Conservation (phyloP, 257 asterid species). For the Fraxinus pennsylvanica region DNA sequence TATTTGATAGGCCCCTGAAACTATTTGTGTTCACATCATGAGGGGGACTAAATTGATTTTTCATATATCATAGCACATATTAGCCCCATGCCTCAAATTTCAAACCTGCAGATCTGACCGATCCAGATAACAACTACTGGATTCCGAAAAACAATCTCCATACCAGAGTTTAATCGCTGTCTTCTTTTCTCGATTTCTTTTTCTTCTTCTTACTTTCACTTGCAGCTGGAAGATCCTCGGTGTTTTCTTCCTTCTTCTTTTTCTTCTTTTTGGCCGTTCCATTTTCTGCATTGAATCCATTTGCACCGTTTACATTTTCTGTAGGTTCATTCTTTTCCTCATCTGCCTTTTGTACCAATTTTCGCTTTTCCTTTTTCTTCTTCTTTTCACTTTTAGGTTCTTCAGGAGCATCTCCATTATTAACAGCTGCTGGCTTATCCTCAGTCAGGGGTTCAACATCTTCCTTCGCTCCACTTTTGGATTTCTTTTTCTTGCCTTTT, state of each 20-base stretch:
- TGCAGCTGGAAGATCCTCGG: constrained; percentile 35
- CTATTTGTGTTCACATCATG: neutral
- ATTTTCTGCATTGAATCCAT: constrained; percentile 43
- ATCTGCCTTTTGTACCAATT: constrained; percentile 42
- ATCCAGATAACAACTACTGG: neutral
- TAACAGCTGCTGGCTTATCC: constrained; percentile 38
- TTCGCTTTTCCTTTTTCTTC: constrained; percentile 82
- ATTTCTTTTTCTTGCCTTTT: constrained; percentile 56
- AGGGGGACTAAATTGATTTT: neutral
- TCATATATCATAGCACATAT: neutral
- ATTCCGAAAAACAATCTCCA: neutral
- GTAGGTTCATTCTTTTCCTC: constrained; percentile 27
- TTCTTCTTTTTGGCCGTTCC: constrained; percentile 71
- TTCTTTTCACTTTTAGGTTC: constrained; percentile 76
- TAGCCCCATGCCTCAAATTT: neutral
- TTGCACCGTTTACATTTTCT: constrained; percentile 29
- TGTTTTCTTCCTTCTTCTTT: constrained; percentile 49
- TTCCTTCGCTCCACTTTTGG: constrained; percentile 31
- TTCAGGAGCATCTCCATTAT: constrained; percentile 52
- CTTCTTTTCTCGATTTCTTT: constrained; percentile 50
- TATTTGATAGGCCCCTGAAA: constrained; percentile 15
- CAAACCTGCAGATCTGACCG: neutral
- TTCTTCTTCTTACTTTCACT: constrained; percentile 57
- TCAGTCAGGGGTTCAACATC: constrained; percentile 42
- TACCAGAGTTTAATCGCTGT: constrained; percentile 23